Conservation (phyloP, 257 asterid genomes). For the Galeopsis tetrahit region DNA sequence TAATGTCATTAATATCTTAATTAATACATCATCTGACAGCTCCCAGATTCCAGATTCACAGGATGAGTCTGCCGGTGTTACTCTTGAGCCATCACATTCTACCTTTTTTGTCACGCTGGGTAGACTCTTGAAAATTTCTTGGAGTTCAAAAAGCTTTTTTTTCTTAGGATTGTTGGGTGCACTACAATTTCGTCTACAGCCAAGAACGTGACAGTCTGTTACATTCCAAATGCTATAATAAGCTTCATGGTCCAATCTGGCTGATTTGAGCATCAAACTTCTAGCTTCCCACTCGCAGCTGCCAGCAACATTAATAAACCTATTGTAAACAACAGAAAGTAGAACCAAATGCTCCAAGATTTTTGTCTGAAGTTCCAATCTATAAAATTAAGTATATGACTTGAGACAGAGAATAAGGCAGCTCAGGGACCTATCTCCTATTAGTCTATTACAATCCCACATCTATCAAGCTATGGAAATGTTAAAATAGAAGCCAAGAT, state of each 20-base stretch:
- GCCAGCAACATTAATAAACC: constrained; percentile 42
- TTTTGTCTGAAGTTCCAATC: background rate
- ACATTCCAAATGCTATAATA: constrained; percentile 61
- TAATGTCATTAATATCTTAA: constrained; percentile 60
- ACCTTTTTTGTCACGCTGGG: constrained; percentile 63
- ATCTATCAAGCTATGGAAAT: constrained; percentile 13
- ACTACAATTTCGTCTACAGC: constrained; percentile 66
- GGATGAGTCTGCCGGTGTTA: constrained; percentile 58
- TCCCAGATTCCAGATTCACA: constrained; percentile 64
- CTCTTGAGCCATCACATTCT: constrained; percentile 49
- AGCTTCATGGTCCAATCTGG: constrained; percentile 45
- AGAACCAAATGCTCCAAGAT: constrained; percentile 26
- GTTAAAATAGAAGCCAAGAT: background rate
- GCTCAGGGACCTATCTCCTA: constrained; percentile 15
- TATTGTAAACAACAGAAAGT: constrained; percentile 32
- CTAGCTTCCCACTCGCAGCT: constrained; percentile 96
- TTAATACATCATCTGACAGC: constrained; percentile 76
- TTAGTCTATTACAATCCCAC: constrained; percentile 11
- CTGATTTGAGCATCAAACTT: constrained; percentile 50
- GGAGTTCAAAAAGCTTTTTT: constrained; percentile 85
- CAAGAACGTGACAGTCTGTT: constrained; percentile 77
- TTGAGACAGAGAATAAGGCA: constrained; percentile 17
- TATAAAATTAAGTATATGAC: constrained; percentile 18
- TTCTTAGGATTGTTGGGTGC: constrained; percentile 62
- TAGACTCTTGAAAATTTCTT: constrained; percentile 83